These are phyloP conservation scores for Aspergillus wentii DNA, from an alignment of 495 filamentous ascomycete species.

Conservation along the genomic window DNA sequence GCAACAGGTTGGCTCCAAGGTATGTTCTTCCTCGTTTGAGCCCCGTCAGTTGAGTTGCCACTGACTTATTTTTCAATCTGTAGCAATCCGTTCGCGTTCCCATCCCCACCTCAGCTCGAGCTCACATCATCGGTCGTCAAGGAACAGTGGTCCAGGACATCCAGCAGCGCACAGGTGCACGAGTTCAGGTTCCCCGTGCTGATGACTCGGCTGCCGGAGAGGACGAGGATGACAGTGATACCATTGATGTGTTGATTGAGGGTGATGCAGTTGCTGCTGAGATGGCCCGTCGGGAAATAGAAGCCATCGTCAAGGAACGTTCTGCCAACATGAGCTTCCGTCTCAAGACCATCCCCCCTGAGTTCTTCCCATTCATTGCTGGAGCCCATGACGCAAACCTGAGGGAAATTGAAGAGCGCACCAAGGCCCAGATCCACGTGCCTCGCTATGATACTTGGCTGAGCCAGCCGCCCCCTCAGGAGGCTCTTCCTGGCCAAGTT, in stretches of 20 bases:
- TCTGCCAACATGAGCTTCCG: conserved; percentile 73
- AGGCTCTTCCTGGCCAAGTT: conserved; percentile 58
- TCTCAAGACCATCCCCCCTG: conserved; percentile 76
- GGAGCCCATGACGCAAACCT: conserved; percentile 68
- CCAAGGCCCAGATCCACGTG: conserved; percentile 69
- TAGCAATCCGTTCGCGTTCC: conserved; percentile 70
- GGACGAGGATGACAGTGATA: conserved; percentile 67
- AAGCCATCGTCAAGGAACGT: conserved; percentile 79
- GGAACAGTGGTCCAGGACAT: conserved; percentile 87
- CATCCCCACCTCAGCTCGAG: conserved; percentile 74
- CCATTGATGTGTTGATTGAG: conserved; percentile 82
- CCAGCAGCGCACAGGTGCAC: conserved; percentile 76
- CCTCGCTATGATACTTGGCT: conserved; percentile 75
- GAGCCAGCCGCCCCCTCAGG: conserved; percentile 62
- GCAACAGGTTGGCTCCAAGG: conserved; percentile 79
- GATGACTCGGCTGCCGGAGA: conserved; percentile 50
- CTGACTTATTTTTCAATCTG: background rate
- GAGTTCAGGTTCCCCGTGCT: conserved; percentile 78
- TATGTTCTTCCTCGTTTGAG: conserved; percentile 24
- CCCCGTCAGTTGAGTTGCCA: background rate
- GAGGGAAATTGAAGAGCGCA: conserved; percentile 63
- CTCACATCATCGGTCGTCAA: conserved; percentile 86
- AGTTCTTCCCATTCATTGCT: conserved; percentile 93
- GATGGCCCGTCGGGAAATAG: conserved; percentile 75
- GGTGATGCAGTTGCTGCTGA: conserved; percentile 81